Evolutionary conservation across 2,329 filamentous ascomycete species (phyloP).

Genomic region (Blumeria graminis): DNA sequence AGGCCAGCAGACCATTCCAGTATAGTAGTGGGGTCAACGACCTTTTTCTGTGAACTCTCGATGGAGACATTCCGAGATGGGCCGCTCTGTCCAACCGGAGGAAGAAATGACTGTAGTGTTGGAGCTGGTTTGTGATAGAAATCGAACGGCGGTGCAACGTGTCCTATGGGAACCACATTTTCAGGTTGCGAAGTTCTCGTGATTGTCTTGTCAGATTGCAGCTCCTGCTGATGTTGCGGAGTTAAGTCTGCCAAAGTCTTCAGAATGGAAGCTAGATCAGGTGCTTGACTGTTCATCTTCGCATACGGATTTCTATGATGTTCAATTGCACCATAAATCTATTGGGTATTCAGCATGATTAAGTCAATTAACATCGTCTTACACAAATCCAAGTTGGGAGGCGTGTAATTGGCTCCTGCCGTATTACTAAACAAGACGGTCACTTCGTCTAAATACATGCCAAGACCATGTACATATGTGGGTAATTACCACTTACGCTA

Average conservation of each 20-base stretch:
- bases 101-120: conserved; percentile 1
- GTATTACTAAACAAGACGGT: no score
- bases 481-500: no score
- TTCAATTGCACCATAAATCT: no score
- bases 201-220: conserved; percentile 2
- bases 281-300: conserved; percentile 2
- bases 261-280: conserved; percentile 15
- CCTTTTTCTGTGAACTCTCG: conserved; percentile 4
- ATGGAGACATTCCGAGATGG: conserved; percentile 7
- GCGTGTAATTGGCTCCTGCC: no score
- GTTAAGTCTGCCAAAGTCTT: conserved; percentile 12
- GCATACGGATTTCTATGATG: no score
- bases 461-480: no score
- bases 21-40: conserved; percentile 21
- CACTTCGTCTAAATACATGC: no score
- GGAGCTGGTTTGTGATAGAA: background rate
- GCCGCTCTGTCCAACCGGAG: conserved; percentile 4
- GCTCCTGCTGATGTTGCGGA: conserved; percentile 8
- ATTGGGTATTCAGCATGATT: no score
- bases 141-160: background rate
- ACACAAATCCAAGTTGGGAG: no score
- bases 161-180: conserved; percentile 7
- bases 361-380: no score
- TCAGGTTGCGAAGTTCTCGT: conserved; percentile 13
- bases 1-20: conserved; percentile 26